These are phyloP conservation scores for Fusarium drepaniforme DNA, from an alignment of 2,329 filamentous ascomycete genomes.

Conservation along the genomic window DNA sequence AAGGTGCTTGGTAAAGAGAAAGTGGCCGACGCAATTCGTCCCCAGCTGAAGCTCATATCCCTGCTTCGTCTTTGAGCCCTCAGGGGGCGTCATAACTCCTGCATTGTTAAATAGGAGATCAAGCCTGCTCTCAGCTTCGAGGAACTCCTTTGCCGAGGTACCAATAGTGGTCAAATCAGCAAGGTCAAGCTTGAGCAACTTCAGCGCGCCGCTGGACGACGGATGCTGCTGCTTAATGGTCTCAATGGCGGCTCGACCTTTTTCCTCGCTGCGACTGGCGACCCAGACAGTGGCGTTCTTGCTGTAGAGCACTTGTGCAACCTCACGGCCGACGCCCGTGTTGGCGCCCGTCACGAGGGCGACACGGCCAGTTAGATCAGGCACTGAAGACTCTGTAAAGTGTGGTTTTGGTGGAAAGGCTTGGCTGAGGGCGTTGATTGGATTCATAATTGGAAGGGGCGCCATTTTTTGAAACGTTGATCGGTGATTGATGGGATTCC, in stretches of 20 bases:
- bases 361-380: slow-evolving; percentile 62
- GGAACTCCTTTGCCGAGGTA: slow-evolving; percentile 47
- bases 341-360: slow-evolving; percentile 63
- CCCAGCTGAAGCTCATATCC: slow-evolving; percentile 58
- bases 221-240: slow-evolving; percentile 54
- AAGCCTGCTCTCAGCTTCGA: slow-evolving; percentile 46
- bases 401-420: slow-evolving; percentile 40
- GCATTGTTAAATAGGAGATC: slow-evolving; percentile 61
- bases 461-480: background rate
- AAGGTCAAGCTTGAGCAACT: slow-evolving; percentile 61
- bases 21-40: slow-evolving; percentile 55
- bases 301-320: slow-evolving; percentile 65
- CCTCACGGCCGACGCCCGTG: slow-evolving; percentile 62
- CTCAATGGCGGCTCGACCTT: slow-evolving; percentile 59
- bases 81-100: slow-evolving; percentile 56
- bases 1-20: slow-evolving; percentile 55
- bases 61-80: slow-evolving; percentile 55
- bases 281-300: slow-evolving; percentile 68
- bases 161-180: slow-evolving; percentile 53
- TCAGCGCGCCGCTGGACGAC: slow-evolving; percentile 53
- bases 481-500: slow-evolving; percentile 4
- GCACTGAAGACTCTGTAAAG: slow-evolving; percentile 71
- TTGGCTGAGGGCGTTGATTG: slow-evolving; percentile 33
- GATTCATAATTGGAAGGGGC: slow-evolving; percentile 8
- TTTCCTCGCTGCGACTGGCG: slow-evolving; percentile 61